Evolutionary conservation across 179 eudicot genomes (phyloP).

Genomic region (Beta lomatogona): DNA sequence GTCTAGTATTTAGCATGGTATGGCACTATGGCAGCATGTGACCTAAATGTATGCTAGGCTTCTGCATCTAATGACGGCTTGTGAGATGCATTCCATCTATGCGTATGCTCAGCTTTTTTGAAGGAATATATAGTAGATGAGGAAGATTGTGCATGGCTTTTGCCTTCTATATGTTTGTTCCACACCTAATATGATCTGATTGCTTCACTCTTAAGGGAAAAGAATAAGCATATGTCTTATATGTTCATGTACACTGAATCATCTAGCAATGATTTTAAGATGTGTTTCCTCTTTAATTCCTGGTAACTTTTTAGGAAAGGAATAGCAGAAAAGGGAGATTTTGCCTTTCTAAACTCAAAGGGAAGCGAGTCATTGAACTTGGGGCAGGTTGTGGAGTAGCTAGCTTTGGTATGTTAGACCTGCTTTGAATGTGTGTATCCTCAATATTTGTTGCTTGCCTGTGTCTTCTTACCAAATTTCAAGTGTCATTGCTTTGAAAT

Average conservation of each 20-base stretch:
- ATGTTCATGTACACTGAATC: neutral
- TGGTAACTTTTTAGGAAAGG: conserved; percentile 55
- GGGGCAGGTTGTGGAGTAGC: conserved; percentile 99
- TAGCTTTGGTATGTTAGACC: conserved; percentile 70
- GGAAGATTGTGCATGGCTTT: neutral
- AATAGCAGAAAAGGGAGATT: conserved; percentile 88
- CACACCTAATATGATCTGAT: neutral
- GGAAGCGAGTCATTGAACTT: conserved; percentile 89
- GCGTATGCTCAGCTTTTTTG: neutral
- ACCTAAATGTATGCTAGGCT: neutral
- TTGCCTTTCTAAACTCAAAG: conserved; percentile 79
- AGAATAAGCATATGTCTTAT: neutral
- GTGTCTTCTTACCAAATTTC: neutral
- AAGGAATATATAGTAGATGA: neutral
- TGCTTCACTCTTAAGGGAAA: neutral
- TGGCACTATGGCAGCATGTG: neutral
- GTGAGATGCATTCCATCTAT: conserved; percentile 10
- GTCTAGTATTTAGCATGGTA: neutral
- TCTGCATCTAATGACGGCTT: conserved; percentile 1
- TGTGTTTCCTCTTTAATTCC: neutral
- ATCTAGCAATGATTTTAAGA: neutral
- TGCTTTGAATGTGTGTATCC: conserved; percentile 1
- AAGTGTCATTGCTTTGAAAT: neutral
- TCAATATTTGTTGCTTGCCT: neutral
- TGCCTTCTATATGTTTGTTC: neutral